phyloP scores from a whole-genome alignment of 2,329 filamentous ascomycete species.

The Ophiostoma perfectum region DNA sequence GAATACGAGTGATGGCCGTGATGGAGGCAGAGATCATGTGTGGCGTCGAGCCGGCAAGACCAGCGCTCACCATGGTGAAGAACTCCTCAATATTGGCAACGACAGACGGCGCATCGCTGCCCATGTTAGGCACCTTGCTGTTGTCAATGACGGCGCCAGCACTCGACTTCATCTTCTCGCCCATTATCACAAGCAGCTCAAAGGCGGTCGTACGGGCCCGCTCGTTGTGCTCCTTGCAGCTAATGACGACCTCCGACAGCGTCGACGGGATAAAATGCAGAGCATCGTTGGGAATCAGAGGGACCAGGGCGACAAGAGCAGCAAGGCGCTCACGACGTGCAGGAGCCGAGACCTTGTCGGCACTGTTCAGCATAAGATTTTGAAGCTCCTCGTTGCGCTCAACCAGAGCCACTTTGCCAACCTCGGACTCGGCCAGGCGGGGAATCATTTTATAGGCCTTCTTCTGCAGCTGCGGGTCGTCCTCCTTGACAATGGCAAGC shows the following conservation, averaged over 20 bases:
- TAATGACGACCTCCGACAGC: conserved; percentile 89
- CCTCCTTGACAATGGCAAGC: conserved; percentile 70
- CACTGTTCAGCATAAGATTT: conserved; percentile 68
- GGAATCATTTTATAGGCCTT: conserved; percentile 98
- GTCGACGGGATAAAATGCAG: conserved; percentile 91
- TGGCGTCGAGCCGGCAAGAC: conserved; percentile 83
- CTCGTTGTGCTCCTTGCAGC: conserved; percentile 96
- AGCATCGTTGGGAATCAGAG: conserved; percentile 67
- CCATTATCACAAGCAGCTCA: conserved; percentile 82
- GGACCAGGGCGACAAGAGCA: conserved; percentile 74
- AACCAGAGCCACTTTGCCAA: conserved; percentile 67
- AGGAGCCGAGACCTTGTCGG: conserved; percentile 80
- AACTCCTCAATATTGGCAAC: conserved; percentile 86
- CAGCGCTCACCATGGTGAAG: conserved; percentile 96
- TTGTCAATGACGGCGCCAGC: conserved; percentile 74
- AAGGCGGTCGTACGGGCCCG: conserved; percentile 86
- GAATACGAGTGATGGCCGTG: conserved; percentile 84
- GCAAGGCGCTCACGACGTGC: conserved; percentile 80
- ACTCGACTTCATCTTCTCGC: conserved; percentile 64
- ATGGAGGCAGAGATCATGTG: conserved; percentile 99
- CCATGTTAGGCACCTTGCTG: conserved; percentile 81
- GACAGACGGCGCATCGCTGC: conserved; percentile 68
- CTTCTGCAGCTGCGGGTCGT: conserved; percentile 92
- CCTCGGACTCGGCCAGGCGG: conserved; percentile 74
- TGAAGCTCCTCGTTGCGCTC: conserved; percentile 77